Conservation (phyloP, 345 rosid genomes). For the Brassica cretica region DNA sequence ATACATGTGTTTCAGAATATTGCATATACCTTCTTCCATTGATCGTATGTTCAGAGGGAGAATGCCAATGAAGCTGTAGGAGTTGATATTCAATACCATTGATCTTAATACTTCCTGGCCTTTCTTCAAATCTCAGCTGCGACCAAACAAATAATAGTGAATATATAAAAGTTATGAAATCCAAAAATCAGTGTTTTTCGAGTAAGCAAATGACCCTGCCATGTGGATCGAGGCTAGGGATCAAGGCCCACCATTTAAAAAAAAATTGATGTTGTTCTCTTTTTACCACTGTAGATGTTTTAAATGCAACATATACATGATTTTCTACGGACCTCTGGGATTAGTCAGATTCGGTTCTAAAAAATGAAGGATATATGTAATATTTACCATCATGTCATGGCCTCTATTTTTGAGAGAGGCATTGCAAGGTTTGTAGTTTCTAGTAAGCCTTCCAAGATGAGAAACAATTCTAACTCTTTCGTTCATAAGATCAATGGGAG, state of each 20-base stretch:
- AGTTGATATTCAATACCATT: conserved; percentile 54
- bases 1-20: conserved; percentile 7
- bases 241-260: neutral
- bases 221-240: neutral
- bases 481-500: conserved; percentile 70
- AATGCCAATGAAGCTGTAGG: conserved; percentile 75
- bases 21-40: conserved; percentile 58
- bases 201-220: neutral
- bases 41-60: conserved; percentile 79
- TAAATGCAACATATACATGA: neutral
- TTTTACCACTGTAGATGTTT: neutral
- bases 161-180: neutral
- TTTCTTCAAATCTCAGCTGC: conserved; percentile 47
- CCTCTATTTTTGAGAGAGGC: conserved; percentile 78
- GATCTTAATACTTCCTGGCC: conserved; percentile 51
- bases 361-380: neutral
- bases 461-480: conserved; percentile 57
- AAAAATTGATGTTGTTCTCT: neutral
- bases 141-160: neutral
- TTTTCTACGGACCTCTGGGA: neutral
- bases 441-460: conserved; percentile 50
- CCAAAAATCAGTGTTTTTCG: neutral
- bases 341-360: neutral
- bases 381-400: conserved; percentile 79
- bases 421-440: conserved; percentile 52